Evolutionary conservation across 2,329 filamentous ascomycete genomes (phyloP).

Genomic region (Bretziella fagacearum): DNA sequence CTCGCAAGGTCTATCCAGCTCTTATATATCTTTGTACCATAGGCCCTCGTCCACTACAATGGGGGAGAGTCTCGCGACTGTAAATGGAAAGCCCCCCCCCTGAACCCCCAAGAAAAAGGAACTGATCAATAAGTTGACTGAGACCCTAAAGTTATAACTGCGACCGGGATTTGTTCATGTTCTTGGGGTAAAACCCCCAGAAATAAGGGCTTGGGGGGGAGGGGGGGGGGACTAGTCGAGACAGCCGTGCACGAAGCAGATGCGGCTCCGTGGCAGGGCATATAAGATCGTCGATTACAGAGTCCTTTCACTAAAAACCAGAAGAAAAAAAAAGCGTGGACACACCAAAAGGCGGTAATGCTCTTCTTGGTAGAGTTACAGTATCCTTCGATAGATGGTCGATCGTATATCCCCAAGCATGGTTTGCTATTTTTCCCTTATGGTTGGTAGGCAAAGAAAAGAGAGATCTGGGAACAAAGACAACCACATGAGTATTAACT

Average conservation of each 20-base stretch:
- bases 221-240: too few relatives aligned
- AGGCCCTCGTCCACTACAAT: background rate
- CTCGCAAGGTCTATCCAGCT: too few relatives aligned
- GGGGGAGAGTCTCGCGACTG: background rate
- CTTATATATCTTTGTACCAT: too few relatives aligned
- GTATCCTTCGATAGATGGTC: too few relatives aligned
- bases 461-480: too few relatives aligned
- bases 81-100: background rate
- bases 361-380: background rate
- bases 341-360: background rate
- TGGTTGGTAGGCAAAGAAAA: too few relatives aligned
- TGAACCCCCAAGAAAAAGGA: background rate
- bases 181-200: background rate
- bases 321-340: background rate
- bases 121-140: background rate
- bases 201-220: background rate
- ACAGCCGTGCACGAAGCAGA: background rate
- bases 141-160: background rate
- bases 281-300: background rate
- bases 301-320: background rate
- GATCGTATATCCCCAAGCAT: too few relatives aligned
- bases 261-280: background rate
- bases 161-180: background rate
- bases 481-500: too few relatives aligned
- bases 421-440: too few relatives aligned